phyloP scores from a whole-genome alignment of 345 rosid genomes.

The Populus deltoides region DNA sequence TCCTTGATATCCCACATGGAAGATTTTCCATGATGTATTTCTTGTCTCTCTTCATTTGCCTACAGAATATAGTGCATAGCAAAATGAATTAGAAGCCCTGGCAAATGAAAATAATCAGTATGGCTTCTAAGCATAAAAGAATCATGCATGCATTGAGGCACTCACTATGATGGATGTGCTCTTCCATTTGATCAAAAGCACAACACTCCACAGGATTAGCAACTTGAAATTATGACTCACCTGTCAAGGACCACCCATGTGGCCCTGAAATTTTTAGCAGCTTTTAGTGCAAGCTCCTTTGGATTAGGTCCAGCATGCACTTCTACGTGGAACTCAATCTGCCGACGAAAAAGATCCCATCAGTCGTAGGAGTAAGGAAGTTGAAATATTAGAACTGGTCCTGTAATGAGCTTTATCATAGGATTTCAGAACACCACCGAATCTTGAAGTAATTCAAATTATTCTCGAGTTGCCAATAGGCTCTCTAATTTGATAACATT shows the following conservation, averaged over 20 bases:
- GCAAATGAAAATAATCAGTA: too few species aligned
- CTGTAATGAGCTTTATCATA: neutral
- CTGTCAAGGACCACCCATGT: conserved; percentile 62
- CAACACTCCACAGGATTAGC: neutral
- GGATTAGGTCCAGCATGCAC: conserved; percentile 37
- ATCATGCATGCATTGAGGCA: neutral
- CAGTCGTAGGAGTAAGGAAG: neutral
- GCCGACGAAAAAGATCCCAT: neutral
- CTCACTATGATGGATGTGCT: neutral
- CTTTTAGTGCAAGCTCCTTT: conserved; percentile 32
- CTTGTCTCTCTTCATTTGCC: conserved; percentile 55
- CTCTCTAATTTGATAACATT: too few species aligned
- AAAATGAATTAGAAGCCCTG: neutral
- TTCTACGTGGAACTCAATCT: conserved; percentile 43
- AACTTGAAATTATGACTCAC: conserved; percentile 21
- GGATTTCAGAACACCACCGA: neutral
- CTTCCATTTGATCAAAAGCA: neutral
- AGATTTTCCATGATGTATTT: conserved; percentile 48
- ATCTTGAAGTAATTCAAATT: too few species aligned
- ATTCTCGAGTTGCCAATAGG: too few species aligned
- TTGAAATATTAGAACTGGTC: neutral
- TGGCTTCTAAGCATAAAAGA: neutral
- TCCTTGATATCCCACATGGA: conserved; percentile 46
- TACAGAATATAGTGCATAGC: conserved; percentile 12
- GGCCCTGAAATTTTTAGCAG: conserved; percentile 39